phyloP scores from a whole-genome alignment of 805 yeast genomes.

The Cyberlindnera veronae region DNA sequence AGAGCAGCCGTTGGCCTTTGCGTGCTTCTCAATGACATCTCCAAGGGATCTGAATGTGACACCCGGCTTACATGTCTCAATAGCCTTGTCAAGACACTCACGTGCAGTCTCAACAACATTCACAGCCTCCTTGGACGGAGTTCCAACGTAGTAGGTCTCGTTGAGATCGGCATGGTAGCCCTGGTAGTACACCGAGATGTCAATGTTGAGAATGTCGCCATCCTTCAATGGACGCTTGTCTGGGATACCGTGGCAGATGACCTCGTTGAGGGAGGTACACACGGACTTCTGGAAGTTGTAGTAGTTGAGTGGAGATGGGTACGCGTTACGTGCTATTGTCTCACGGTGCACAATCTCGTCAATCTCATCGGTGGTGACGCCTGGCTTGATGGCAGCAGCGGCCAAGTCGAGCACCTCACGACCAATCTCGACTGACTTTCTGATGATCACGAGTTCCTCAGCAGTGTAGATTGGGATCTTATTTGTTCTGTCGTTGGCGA shows the following conservation, averaged over 20 bases:
- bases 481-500: slow-evolving; percentile 62
- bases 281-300: slow-evolving; percentile 89
- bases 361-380: slow-evolving; percentile 89
- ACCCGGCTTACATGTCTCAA: slow-evolving; percentile 87
- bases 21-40: slow-evolving; percentile 82
- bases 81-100: slow-evolving; percentile 82
- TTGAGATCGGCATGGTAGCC: slow-evolving; percentile 95
- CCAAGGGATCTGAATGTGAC: slow-evolving; percentile 83
- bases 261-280: slow-evolving; percentile 93
- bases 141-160: slow-evolving; percentile 96
- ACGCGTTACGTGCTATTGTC: slow-evolving; percentile 81
- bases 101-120: slow-evolving; percentile 90
- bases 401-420: slow-evolving; percentile 89
- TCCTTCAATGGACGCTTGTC: slow-evolving; percentile 83
- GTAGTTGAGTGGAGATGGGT: slow-evolving; percentile 94
- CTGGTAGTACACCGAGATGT: slow-evolving; percentile 76
- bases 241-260: slow-evolving; percentile 96
- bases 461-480: slow-evolving; percentile 60
- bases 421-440: slow-evolving; percentile 70
- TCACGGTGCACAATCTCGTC: slow-evolving; percentile 86
- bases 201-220: slow-evolving; percentile 92
- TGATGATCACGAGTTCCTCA: slow-evolving; percentile 71
- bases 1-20: slow-evolving; percentile 70
- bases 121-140: slow-evolving; percentile 76
- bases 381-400: slow-evolving; percentile 80